phyloP scores from a whole-genome alignment of 306 rosid species.

The barrel medic (Medicago truncatula) region MtrunA17r5.0-ANR NC_053049.1:46422001-46422500 shows the following conservation, averaged over 20 bases:
- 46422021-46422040: slow-evolving; percentile 65
- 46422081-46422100: background rate
- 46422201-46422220: background rate
- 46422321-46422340: background rate
- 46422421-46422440: background rate
- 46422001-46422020: slow-evolving; percentile 78
- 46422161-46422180: background rate
- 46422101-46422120: background rate
- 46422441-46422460: background rate
- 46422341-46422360: slow-evolving; percentile 4
- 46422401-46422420: background rate
- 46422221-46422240: background rate
- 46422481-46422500: background rate
- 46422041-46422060: slow-evolving; percentile 24
- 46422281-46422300: slow-evolving; percentile 1
- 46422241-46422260: slow-evolving; percentile 1
- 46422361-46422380: background rate
- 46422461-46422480: slow-evolving; percentile 1
- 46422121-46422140: background rate
- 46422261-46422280: background rate
- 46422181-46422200: background rate
- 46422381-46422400: background rate
- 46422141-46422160: background rate
- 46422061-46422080: slow-evolving; percentile 11
- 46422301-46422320: background rate